Evolutionary conservation across 768 basidiomycete species (phyloP), one percentile per base, ranked within the genome.

Genomic region (Amanita molliuscula): DNA sequence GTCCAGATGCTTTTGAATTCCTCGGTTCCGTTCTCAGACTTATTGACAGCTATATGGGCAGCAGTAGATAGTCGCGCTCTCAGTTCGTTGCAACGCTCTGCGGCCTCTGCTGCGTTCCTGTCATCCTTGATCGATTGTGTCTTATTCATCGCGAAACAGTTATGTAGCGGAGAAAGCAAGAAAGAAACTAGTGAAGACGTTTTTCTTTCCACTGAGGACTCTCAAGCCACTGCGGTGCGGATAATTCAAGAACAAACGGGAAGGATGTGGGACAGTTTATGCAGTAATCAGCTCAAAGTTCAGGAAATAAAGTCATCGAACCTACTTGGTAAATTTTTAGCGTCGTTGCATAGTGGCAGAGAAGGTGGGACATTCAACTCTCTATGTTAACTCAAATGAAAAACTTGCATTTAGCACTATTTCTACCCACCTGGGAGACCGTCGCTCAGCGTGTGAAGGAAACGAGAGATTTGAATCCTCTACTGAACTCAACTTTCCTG

Each of bases 31-130:
- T 60, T 84, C 2, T 55, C 67, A 2, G 70, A 73, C 25, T 66
- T 95, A 37, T 87, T 91, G 60, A 65, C 71, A 0, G 78, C 88
- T 0, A 81, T 97, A 58, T 96, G 93, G 91, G 76, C 81, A 13
- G 91, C 88, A 0, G 63, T 89, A 1, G 81, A 87, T 46, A 77
- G 78, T 5, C 76, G 79, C 20, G 79, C 84, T 0, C 70, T 88
- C 4, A 77, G 72, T 31, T 70, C 79, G 0, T 70, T 84, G 8
- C 71, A 81, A 44, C 72, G 79, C 5, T 59, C 69, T 1, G 67
- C 68, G 6, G 68, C 75, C 9, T 76, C 76, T 4, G 74, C 80
- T 0, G 81, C 88, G 8, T 87, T 92, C 65, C 65, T 85, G 15
- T 71, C 77, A 0, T 75, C 86, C 0, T 58, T 88, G 3, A 63